A percentile compares a stretch with the other conserved stretches of the same genome.
phyloP scores from a whole-genome alignment of 192 early-diverging fungal genomes.

The Phlyctochytrium arcticum region DNA sequence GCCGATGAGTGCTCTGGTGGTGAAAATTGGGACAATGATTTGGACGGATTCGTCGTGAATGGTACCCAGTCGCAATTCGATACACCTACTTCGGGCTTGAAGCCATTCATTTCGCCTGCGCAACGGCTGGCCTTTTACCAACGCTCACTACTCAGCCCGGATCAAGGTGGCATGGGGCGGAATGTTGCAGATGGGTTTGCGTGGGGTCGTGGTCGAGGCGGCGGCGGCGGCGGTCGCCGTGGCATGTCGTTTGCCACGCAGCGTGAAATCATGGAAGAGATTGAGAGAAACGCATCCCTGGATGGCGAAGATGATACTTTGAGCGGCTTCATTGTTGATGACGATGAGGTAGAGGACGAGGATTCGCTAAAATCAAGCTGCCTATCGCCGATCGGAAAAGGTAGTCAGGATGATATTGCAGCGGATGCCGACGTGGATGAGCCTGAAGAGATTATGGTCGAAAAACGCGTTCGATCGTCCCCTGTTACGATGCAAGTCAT shows the following conservation, averaged over 20 bases:
- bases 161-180: constrained; percentile 11
- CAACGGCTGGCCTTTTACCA: constrained; percentile 23
- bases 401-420: background rate
- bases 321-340: constrained; percentile 44
- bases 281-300: background rate
- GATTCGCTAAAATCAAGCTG: background rate
- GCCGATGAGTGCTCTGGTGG: constrained; percentile 1
- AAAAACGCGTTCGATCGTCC: too few species aligned
- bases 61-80: constrained; percentile 1
- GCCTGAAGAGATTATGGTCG: background rate
- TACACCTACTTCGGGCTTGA: background rate
- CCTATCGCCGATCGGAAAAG: background rate
- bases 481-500: too few species aligned
- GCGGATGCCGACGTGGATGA: background rate
- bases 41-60: constrained; percentile 31
- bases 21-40: constrained; percentile 18
- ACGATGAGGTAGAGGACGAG: constrained; percentile 27
- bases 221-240: background rate
- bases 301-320: constrained; percentile 22
- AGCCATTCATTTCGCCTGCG: background rate
- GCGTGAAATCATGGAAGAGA: constrained; percentile 4
- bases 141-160: constrained; percentile 22
- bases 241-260: background rate
- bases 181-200: constrained; percentile 6
- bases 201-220: constrained; percentile 12